Evolutionary conservation across 2,329 filamentous ascomycete genomes (phyloP).

Genomic region (Cryphonectria carpinicola): DNA sequence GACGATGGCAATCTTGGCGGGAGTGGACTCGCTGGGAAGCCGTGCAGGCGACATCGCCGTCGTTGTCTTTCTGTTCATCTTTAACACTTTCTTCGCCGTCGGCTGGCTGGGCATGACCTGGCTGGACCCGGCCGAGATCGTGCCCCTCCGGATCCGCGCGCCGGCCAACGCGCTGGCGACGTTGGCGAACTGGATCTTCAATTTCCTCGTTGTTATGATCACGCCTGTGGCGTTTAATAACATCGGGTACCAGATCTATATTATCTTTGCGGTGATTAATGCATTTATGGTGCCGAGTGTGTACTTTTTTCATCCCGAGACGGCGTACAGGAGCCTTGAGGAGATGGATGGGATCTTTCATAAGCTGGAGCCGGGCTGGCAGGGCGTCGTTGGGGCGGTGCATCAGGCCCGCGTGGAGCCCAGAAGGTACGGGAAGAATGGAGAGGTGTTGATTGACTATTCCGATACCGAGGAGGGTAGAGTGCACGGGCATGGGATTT

Average conservation of each 20-base stretch:
- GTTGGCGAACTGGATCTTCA: conserved; percentile 64
- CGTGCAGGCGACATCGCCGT: conserved; percentile 32
- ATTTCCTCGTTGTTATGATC: conserved; percentile 59
- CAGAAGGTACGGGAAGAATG: too few species aligned
- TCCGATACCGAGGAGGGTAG: too few species aligned
- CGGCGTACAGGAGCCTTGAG: neutral
- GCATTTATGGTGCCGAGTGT: neutral
- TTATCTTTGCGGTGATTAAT: neutral
- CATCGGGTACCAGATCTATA: neutral
- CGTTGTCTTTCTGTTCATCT: conserved; percentile 51
- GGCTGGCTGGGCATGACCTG: conserved; percentile 61
- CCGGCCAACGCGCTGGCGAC: conserved; percentile 61
- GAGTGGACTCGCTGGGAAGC: conserved; percentile 35
- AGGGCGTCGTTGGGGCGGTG: too few species aligned
- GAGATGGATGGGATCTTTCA: neutral
- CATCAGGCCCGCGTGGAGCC: too few species aligned
- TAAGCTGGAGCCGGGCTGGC: too few species aligned
- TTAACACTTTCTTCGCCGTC: conserved; percentile 57
- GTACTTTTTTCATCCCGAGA: neutral
- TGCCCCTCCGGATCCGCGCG: conserved; percentile 54
- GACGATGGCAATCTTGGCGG: conserved; percentile 67
- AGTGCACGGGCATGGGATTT: too few species aligned
- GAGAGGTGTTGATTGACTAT: too few species aligned
- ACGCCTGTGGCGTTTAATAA: neutral
- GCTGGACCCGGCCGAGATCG: conserved; percentile 62